Conservation (phyloP, 495 filamentous ascomycete species). For the Penicillium canescens region DNA sequence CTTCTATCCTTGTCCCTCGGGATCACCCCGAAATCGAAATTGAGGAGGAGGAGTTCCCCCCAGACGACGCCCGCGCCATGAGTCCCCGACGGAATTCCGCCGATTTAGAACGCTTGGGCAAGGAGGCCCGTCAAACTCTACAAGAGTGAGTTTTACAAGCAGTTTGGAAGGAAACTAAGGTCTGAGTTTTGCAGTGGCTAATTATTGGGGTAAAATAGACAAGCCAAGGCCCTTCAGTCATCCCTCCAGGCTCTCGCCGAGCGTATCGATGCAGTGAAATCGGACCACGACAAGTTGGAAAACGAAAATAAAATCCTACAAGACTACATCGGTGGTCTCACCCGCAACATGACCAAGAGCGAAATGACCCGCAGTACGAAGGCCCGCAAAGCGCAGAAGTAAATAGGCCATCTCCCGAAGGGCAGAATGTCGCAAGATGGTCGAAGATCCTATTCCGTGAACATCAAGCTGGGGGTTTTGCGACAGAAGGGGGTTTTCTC, state of each 20-base stretch:
- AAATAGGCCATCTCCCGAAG: constrained; percentile 9
- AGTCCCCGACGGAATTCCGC: constrained; percentile 88
- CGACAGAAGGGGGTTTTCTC: constrained; percentile 1
- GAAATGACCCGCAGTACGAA: constrained; percentile 48
- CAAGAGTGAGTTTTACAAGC: constrained; percentile 54
- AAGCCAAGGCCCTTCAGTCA: constrained; percentile 83
- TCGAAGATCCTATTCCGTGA: constrained; percentile 1
- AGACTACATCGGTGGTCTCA: constrained; percentile 67
- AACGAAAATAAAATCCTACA: constrained; percentile 93
- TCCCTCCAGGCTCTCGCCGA: constrained; percentile 86
- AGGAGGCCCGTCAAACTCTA: constrained; percentile 69
- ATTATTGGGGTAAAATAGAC: constrained; percentile 51
- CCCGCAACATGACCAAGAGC: constrained; percentile 53
- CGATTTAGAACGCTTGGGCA: constrained; percentile 80
- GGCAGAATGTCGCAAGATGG: constrained; percentile 5
- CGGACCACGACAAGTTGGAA: constrained; percentile 92
- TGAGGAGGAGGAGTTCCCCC: constrained; percentile 67
- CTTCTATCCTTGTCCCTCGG: constrained; percentile 77
- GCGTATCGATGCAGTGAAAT: constrained; percentile 89
- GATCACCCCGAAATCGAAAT: constrained; percentile 69
- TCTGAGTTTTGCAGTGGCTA: background rate
- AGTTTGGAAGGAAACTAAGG: background rate
- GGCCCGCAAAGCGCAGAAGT: constrained; percentile 48
- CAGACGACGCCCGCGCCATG: constrained; percentile 90
- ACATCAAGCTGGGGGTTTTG: constrained; percentile 10